Evolutionary conservation across 164 flowering plant species (phyloP).

Genomic region (Liquidambar formosana): DNA sequence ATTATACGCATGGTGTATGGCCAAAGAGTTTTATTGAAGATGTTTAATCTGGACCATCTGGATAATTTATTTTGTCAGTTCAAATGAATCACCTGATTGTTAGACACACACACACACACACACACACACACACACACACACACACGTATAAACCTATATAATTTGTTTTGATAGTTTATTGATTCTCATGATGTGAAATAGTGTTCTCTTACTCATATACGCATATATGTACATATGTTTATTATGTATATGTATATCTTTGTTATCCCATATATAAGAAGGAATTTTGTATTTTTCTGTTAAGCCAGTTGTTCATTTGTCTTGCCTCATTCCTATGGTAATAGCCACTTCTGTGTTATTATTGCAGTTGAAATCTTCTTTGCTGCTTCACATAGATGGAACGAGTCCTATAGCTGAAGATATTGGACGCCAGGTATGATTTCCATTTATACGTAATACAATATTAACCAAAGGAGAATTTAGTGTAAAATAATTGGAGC

Average conservation of each 20-base stretch:
- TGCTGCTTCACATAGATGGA: conserved; percentile 91
- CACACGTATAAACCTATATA: too few relatives aligned
- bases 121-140: too few relatives aligned
- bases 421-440: conserved; percentile 92
- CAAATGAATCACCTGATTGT: too few relatives aligned
- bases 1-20: too few relatives aligned
- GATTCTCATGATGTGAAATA: too few relatives aligned
- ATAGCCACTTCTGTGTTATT: conserved; percentile 1
- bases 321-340: not conserved
- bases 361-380: conserved; percentile 84
- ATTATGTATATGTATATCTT: not conserved
- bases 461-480: not conserved
- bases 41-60: too few relatives aligned
- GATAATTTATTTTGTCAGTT: too few relatives aligned
- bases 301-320: not conserved
- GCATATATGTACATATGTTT: not conserved
- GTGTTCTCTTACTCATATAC: too few relatives aligned
- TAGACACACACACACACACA: too few relatives aligned
- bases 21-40: too few relatives aligned
- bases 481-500: too few relatives aligned
- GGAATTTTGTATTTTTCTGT: not conserved
- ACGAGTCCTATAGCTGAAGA: conserved; percentile 94
- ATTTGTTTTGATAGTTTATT: too few relatives aligned
- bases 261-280: not conserved
- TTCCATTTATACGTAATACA: not conserved